A percentile compares a stretch with the other conserved stretches of the same genome.
Evolutionary conservation across 495 filamentous ascomycete genomes (phyloP).

Genomic region (Neurospora africana): DNA sequence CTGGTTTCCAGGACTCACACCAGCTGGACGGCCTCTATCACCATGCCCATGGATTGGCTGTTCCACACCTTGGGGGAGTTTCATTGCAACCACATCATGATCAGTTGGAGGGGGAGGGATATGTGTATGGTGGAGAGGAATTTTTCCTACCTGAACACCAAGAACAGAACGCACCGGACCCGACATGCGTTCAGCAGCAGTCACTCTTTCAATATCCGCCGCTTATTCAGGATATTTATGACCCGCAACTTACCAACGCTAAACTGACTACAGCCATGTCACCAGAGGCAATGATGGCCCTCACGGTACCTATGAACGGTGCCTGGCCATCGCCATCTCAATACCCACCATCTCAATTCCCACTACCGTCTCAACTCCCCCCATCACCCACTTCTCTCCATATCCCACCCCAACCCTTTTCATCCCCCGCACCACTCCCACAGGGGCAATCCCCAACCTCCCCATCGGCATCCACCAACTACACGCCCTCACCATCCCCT

Average conservation of each 20-base stretch:
- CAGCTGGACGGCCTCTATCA: neutral
- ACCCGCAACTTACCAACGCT: neutral
- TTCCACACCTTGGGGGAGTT: neutral
- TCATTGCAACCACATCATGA: neutral
- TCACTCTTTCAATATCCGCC: neutral
- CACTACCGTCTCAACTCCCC: neutral
- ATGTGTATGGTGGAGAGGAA: neutral
- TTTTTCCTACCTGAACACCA: neutral
- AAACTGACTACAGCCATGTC: neutral
- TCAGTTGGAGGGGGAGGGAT: neutral
- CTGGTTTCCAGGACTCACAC: neutral
- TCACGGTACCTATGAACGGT: neutral
- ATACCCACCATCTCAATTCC: neutral
- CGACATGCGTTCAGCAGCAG: neutral
- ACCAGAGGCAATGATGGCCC: neutral
- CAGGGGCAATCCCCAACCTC: neutral
- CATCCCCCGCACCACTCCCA: neutral
- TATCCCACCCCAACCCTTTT: neutral
- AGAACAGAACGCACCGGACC: neutral
- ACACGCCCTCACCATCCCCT: neutral
- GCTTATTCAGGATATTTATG: accelerated
- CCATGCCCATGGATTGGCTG: neutral
- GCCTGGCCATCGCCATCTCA: neutral
- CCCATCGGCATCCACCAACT: neutral
- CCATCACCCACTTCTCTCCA: neutral